Percentiles rank a stretch among this genome's conserved stretches.
phyloP scores from a whole-genome alignment of 495 filamentous ascomycete species.

The Tuber aestivum region DNA sequence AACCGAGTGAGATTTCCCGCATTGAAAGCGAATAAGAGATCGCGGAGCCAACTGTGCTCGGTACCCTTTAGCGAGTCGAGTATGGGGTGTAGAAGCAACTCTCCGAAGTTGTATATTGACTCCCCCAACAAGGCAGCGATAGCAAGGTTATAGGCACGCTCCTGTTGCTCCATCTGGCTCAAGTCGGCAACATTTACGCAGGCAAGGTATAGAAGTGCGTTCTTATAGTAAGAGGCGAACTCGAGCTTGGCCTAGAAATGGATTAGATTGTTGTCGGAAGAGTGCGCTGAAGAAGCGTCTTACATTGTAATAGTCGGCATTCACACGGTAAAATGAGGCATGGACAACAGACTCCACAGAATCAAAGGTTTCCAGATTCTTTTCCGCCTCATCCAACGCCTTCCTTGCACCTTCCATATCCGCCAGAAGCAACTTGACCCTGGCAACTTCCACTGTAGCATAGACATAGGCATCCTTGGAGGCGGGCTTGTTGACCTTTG shows the following conservation, averaged over 20 bases:
- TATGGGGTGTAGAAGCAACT: conserved; percentile 95
- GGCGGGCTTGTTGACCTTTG: conserved; percentile 83
- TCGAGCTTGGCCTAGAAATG: conserved; percentile 63
- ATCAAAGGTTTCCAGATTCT: conserved; percentile 84
- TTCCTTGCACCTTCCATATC: conserved; percentile 71
- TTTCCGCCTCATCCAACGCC: conserved; percentile 81
- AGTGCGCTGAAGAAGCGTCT: neutral
- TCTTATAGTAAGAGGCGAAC: conserved; percentile 93
- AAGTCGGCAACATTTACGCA: conserved; percentile 81
- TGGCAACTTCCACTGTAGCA: conserved; percentile 82
- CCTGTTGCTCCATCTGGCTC: conserved; percentile 61
- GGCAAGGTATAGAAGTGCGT: conserved; percentile 94
- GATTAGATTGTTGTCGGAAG: conserved; percentile 7
- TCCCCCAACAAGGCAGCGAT: conserved; percentile 89
- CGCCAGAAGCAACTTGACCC: conserved; percentile 70
- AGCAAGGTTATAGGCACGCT: conserved; percentile 83
- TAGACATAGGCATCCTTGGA: conserved; percentile 97
- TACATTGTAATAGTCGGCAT: conserved; percentile 89
- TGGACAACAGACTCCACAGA: conserved; percentile 93
- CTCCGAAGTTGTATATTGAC: conserved; percentile 97
- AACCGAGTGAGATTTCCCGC: conserved; percentile 84
- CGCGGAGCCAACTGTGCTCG: conserved; percentile 69
- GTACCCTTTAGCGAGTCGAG: conserved; percentile 63
- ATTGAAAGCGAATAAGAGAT: conserved; percentile 96
- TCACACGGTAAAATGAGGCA: conserved; percentile 91